phyloP scores from a whole-genome alignment of 2,329 filamentous ascomycete species.

The Penicillium sp. region DNA sequence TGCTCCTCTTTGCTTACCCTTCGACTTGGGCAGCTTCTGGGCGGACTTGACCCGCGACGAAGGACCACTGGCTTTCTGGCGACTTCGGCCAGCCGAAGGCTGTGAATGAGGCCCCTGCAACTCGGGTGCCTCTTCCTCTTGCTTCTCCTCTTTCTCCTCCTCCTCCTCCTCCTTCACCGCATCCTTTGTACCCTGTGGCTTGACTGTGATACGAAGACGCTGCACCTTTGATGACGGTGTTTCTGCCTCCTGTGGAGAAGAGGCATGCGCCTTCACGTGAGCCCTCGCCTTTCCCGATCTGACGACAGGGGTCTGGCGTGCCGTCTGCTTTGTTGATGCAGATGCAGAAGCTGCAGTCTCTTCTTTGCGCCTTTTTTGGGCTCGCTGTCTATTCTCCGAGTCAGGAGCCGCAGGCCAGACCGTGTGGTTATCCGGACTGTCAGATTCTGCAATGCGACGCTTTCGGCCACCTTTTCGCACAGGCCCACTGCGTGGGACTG shows the following conservation, averaged over 20 bases:
- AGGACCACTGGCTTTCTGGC: background rate
- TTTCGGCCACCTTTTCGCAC: conserved; percentile 8
- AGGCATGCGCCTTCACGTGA: background rate
- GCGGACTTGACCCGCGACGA: background rate
- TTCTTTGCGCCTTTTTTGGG: conserved; percentile 1
- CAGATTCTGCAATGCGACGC: conserved; percentile 4
- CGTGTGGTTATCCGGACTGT: background rate
- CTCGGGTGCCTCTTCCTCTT: background rate
- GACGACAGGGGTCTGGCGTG: background rate
- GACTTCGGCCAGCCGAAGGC: background rate
- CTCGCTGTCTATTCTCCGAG: background rate
- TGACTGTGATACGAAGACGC: conserved; percentile 12
- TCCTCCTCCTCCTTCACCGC: background rate
- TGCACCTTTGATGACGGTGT: conserved; percentile 10
- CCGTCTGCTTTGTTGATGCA: background rate
- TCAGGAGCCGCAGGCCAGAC: background rate
- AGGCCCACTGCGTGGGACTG: background rate
- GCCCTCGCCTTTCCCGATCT: background rate
- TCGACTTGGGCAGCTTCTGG: background rate
- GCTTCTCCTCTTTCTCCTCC: background rate
- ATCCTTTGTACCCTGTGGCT: conserved; percentile 7
- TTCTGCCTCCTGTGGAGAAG: background rate
- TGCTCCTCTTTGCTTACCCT: conserved; percentile 3
- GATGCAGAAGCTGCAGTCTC: conserved; percentile 3
- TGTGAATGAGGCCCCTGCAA: background rate